Evolutionary conservation across 495 filamentous ascomycete genomes (phyloP).

Genomic region (Eremomyces bilateralis): DNA sequence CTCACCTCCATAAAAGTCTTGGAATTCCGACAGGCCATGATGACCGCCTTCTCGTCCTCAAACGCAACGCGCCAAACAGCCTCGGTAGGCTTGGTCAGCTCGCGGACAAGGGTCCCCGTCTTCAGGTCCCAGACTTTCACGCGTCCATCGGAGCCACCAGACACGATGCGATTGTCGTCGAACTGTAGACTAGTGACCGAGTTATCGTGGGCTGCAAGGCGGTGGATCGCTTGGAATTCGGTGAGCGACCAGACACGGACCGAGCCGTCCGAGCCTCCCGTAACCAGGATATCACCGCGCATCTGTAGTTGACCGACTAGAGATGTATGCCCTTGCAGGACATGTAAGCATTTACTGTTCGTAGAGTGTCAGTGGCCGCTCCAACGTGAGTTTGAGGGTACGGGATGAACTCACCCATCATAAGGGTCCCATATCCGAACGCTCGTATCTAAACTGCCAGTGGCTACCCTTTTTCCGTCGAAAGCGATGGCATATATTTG

Average conservation of each 20-base stretch:
- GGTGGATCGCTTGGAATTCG: conserved; percentile 73
- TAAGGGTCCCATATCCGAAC: conserved; percentile 91
- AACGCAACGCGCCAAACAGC: conserved; percentile 96
- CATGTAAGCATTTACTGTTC: conserved; percentile 55
- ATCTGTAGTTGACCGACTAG: conserved; percentile 95
- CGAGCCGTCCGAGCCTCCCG: conserved; percentile 85
- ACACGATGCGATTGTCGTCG: conserved; percentile 82
- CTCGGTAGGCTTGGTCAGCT: conserved; percentile 73
- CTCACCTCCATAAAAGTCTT: conserved; percentile 93
- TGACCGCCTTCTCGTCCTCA: conserved; percentile 92
- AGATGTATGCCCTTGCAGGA: conserved; percentile 90
- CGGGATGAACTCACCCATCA: conserved; percentile 41
- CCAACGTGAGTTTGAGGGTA: conserved; percentile 5
- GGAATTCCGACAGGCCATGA: conserved; percentile 65
- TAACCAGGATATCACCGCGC: conserved; percentile 81
- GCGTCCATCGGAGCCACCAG: conserved; percentile 82
- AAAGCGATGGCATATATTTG: conserved; percentile 98
- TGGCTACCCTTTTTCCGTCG: conserved; percentile 82
- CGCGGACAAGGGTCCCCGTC: conserved; percentile 72
- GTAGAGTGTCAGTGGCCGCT: conserved; percentile 11
- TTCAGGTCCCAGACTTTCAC: conserved; percentile 96
- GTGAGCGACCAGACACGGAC: conserved; percentile 89
- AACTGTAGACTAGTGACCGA: conserved; percentile 95
- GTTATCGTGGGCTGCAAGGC: conserved; percentile 93
- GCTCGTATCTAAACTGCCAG: conserved; percentile 88